These are phyloP conservation scores for Pseudozyma pruni DNA, from an alignment of 1,284 basidiomycete genomes.

Conservation along the genomic window DNA sequence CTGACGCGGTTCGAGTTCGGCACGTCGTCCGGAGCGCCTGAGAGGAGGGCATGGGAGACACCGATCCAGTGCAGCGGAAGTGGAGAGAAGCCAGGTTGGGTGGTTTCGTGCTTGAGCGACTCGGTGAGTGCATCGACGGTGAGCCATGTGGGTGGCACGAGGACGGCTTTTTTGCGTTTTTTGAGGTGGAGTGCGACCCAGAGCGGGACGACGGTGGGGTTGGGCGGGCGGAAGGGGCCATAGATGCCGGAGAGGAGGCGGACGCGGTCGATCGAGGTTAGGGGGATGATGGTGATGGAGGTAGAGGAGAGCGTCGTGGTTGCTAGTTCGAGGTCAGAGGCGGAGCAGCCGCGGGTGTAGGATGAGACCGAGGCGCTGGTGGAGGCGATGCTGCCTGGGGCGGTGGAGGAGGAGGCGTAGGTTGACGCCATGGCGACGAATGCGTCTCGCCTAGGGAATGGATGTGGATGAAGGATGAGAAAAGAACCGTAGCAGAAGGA, in stretches of 20 bases:
- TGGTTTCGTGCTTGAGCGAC: conserved; percentile 64
- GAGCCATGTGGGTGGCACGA: conserved; percentile 89
- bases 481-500: neutral
- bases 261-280: conserved; percentile 60
- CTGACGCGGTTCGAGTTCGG: conserved; percentile 82
- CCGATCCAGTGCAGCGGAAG: conserved; percentile 68
- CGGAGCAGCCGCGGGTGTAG: conserved; percentile 13
- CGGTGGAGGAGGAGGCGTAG: conserved; percentile 12
- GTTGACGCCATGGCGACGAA: conserved; percentile 13
- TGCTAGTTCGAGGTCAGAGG: conserved; percentile 45
- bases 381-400: conserved; percentile 14
- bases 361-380: conserved; percentile 21
- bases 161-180: conserved; percentile 89
- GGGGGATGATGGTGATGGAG: conserved; percentile 56
- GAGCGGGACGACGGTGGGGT: conserved; percentile 82
- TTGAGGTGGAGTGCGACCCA: conserved; percentile 97
- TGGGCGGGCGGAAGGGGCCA: conserved; percentile 89
- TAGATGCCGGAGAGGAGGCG: conserved; percentile 71
- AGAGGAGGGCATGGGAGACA: conserved; percentile 24
- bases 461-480: neutral
- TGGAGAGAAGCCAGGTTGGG: conserved; percentile 58
- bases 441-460: neutral
- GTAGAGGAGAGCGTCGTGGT: conserved; percentile 48
- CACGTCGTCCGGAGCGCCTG: conserved; percentile 82
- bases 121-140: conserved; percentile 81